These are phyloP conservation scores for Psidium guajava DNA, from an alignment of 345 rosid species.

Conservation along the genomic window DNA sequence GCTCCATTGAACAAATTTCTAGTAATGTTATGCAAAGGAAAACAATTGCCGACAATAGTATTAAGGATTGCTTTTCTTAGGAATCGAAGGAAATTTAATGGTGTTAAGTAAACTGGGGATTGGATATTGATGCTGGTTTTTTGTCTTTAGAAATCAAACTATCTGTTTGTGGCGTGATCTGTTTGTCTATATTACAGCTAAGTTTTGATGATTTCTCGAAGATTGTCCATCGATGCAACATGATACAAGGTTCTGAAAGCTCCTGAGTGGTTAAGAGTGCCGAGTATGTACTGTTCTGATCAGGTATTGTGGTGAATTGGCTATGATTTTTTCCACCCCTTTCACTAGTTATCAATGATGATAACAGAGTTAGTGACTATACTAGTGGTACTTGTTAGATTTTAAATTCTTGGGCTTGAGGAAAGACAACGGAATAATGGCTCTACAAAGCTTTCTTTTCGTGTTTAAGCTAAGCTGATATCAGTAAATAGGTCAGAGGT, in stretches of 20 bases:
- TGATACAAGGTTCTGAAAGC: neutral
- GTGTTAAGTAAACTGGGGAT: neutral
- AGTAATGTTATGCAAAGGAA: slow-evolving; percentile 60
- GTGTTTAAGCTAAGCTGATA: neutral
- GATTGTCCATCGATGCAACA: too few relatives aligned
- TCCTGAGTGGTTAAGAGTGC: neutral
- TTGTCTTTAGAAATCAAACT: neutral
- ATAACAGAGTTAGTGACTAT: neutral
- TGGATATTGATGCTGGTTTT: neutral
- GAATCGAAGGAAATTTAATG: too few relatives aligned
- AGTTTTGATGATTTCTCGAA: neutral
- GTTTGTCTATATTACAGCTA: slow-evolving; percentile 29
- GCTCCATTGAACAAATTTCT: slow-evolving; percentile 39
- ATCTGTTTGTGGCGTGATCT: neutral
- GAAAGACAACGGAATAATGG: neutral
- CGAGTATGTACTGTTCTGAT: neutral
- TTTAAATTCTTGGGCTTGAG: neutral
- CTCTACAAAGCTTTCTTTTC: neutral
- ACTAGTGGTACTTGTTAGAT: neutral
- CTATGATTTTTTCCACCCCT: neutral
- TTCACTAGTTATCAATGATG: neutral
- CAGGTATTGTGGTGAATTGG: neutral
- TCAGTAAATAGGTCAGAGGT: neutral
- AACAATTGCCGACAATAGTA: slow-evolving; percentile 37
- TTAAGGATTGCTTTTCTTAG: neutral